Conservation (phyloP, 2,329 filamentous ascomycete genomes). For the Verticillium albo-atrum region DNA sequence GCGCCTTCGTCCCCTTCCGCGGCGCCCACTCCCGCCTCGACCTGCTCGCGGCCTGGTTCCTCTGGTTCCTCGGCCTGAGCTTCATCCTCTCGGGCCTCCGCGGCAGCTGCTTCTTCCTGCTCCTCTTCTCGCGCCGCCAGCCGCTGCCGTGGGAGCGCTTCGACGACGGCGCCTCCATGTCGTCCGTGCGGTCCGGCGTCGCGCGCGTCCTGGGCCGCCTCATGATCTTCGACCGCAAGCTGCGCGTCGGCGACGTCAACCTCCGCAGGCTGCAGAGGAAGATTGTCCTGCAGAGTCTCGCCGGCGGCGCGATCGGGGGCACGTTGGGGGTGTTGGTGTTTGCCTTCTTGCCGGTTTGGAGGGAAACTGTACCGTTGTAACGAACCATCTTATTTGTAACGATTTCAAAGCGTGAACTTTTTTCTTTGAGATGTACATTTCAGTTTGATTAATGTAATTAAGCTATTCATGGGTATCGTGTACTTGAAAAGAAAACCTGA, state of each 20-base stretch:
- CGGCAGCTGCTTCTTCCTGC: conserved; percentile 42
- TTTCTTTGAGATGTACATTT: neutral
- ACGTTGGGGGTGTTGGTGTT: conserved; percentile 31
- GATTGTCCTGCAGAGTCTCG: conserved; percentile 37
- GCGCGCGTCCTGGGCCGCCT: conserved; percentile 27
- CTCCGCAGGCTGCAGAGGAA: conserved; percentile 37
- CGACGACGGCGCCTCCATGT: conserved; percentile 27
- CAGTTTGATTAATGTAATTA: neutral
- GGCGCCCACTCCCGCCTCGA: conserved; percentile 36
- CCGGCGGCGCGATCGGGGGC: conserved; percentile 31
- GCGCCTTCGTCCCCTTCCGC: conserved; percentile 30
- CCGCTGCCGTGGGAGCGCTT: conserved; percentile 43
- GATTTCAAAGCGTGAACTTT: neutral
- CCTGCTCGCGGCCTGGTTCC: conserved; percentile 36
- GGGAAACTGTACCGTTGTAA: conserved; percentile 19
- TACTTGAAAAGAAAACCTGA: neutral
- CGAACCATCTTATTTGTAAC: too few relatives aligned
- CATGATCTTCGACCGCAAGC: conserved; percentile 43
- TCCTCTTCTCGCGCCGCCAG: conserved; percentile 40
- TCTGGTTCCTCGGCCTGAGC: conserved; percentile 40
- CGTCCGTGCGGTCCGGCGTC: conserved; percentile 18
- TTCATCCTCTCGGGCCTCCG: conserved; percentile 38
- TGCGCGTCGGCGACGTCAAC: conserved; percentile 37
- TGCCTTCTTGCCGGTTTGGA: conserved; percentile 39
- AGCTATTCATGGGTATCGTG: neutral